Evolutionary conservation across 305 asterid species (phyloP).

Genomic region (Solanum hybrid): DNA sequence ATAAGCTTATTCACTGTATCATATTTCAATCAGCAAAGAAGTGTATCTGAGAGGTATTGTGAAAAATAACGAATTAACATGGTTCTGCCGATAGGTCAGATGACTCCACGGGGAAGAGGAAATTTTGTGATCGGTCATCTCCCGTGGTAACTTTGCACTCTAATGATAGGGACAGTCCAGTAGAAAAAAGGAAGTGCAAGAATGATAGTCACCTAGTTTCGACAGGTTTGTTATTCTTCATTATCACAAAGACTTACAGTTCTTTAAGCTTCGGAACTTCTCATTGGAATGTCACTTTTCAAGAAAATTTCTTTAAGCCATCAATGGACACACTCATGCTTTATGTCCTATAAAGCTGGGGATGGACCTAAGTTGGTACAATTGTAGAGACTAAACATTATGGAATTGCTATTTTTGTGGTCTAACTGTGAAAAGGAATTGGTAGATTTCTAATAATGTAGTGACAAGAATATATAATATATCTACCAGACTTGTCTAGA

Average conservation of each 20-base stretch:
- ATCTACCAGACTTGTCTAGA: not conserved
- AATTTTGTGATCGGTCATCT: constrained; percentile 17
- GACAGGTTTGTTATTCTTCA: constrained; percentile 17
- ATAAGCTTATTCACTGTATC: not conserved
- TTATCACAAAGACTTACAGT: not conserved
- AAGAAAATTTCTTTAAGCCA: not conserved
- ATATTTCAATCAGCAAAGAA: not conserved
- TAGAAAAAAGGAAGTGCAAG: constrained; percentile 8
- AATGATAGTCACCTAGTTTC: constrained; percentile 4
- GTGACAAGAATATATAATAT: not conserved
- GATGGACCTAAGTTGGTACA: not conserved
- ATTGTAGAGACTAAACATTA: not conserved
- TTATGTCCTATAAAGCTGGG: not conserved
- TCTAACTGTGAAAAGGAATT: not conserved
- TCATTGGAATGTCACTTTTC: not conserved
- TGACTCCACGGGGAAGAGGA: constrained; percentile 25
- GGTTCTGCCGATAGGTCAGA: constrained; percentile 1
- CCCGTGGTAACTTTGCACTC: not conserved
- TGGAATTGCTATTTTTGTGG: not conserved
- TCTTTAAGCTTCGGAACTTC: not conserved
- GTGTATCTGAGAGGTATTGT: not conserved
- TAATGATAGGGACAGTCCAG: constrained; percentile 2
- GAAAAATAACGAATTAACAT: not conserved
- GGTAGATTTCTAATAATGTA: not conserved
- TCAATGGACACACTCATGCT: not conserved